Evolutionary conservation across 345 rosid species (phyloP).

Genomic region (Reutealis trisperma): DNA sequence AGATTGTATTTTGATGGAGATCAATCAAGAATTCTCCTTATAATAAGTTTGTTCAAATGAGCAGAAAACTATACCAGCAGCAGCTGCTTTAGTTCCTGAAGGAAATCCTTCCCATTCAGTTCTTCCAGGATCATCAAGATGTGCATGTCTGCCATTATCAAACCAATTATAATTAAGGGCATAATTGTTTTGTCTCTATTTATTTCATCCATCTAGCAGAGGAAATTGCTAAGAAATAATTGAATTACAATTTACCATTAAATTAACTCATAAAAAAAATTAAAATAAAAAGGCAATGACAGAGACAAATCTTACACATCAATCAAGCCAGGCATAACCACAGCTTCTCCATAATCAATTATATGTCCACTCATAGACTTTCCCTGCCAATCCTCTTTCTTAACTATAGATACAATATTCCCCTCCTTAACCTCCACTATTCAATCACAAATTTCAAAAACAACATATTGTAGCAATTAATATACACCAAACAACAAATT

Average conservation of each 20-base stretch:
- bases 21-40: neutral
- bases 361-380: conserved; percentile 43
- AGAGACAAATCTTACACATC: conserved; percentile 65
- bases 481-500: no score
- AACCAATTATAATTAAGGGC: neutral
- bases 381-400: conserved; percentile 61
- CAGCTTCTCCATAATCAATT: conserved; percentile 81
- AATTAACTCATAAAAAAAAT: neutral
- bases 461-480: neutral
- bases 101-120: conserved; percentile 97
- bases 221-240: neutral
- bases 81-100: conserved; percentile 96
- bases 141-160: conserved; percentile 66
- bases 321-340: conserved; percentile 91
- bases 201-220: neutral
- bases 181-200: neutral
- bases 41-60: neutral
- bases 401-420: conserved; percentile 55
- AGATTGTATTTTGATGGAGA: neutral
- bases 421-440: conserved; percentile 77
- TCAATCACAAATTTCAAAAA: neutral
- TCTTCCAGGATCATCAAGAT: conserved; percentile 99
- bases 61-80: conserved; percentile 62
- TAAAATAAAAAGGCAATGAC: neutral
- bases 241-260: neutral